Conservation (phyloP, 164 flowering plant genomes). For the Kalanchoe fedtschenkoi region DNA sequence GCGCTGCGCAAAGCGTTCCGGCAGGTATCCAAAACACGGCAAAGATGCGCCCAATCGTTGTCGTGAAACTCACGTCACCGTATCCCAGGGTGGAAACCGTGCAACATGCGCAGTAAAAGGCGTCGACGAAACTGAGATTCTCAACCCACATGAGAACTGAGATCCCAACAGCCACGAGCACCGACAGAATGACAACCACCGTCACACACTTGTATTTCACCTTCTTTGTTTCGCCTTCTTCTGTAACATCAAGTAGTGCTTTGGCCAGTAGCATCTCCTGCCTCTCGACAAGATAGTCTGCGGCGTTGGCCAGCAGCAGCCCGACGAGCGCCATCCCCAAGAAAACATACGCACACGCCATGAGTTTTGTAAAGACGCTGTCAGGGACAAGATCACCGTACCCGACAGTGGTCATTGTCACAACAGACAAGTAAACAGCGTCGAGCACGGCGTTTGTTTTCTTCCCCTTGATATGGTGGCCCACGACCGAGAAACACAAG, state of each 20-base stretch:
- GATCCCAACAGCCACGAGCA: conserved; percentile 42
- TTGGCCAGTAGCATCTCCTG: conserved; percentile 54
- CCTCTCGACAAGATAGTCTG: conserved; percentile 72
- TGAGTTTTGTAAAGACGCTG: conserved; percentile 40
- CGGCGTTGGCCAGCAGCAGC: conserved; percentile 53
- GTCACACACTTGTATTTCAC: conserved; percentile 39
- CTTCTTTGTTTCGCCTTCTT: conserved; percentile 42
- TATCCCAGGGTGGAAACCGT: conserved; percentile 62
- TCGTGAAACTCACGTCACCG: conserved; percentile 55
- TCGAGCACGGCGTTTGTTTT: conserved; percentile 67
- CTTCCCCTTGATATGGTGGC: conserved; percentile 46
- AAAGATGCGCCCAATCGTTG: conserved; percentile 38
- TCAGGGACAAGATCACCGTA: conserved; percentile 87
- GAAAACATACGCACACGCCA: conserved; percentile 78
- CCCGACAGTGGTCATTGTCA: conserved; percentile 94
- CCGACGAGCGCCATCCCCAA: conserved; percentile 71
- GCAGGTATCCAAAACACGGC: conserved; percentile 51
- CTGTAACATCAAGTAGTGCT: conserved; percentile 33
- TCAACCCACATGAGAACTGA: conserved; percentile 38
- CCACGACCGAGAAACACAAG: conserved; percentile 44
- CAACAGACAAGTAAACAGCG: conserved; percentile 70
- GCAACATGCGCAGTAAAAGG: conserved; percentile 80
- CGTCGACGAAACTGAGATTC: conserved; percentile 47
- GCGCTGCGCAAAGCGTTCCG: conserved; percentile 42
- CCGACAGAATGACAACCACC: conserved; percentile 21